These are phyloP conservation scores for Saccharomyces hybrid DNA, from an alignment of 1,139 yeast species.

Conservation along the genomic window DNA sequence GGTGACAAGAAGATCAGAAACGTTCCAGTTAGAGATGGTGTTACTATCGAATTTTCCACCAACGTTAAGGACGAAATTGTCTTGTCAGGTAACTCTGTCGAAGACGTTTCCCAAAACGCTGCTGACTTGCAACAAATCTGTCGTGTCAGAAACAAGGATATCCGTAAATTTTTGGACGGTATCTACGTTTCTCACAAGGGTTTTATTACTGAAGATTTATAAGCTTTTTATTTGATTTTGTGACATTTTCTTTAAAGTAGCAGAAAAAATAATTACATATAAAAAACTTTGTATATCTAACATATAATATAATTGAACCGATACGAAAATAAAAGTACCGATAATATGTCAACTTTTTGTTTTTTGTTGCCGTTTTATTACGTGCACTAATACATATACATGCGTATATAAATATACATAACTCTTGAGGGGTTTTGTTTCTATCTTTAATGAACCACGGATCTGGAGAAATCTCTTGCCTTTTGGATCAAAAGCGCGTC, in stretches of 20 bases:
- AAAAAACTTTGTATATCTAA: neutral
- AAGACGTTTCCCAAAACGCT: conserved; percentile 96
- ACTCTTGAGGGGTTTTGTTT: neutral
- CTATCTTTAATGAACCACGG: conserved; percentile 14
- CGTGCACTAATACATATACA: neutral
- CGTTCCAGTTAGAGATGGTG: conserved; percentile 84
- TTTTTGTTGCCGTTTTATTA: neutral
- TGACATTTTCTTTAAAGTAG: neutral
- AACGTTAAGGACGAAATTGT: conserved; percentile 91
- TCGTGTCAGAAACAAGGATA: conserved; percentile 99
- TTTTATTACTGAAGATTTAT: conserved; percentile 48
- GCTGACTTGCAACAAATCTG: conserved; percentile 98
- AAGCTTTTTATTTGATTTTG: conserved; percentile 9
- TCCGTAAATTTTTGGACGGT: conserved; percentile 99
- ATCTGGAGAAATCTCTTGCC: conserved; percentile 52
- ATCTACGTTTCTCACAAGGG: conserved; percentile 98
- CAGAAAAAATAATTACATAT: neutral
- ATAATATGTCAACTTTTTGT: neutral
- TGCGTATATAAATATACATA: neutral
- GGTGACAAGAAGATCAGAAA: conserved; percentile 97
- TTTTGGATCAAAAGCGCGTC: conserved; percentile 82
- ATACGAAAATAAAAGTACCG: neutral
- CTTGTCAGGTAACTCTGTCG: conserved; percentile 93
- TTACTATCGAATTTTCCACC: conserved; percentile 70
- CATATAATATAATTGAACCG: neutral